Percentiles rank a stretch among this genome's conserved stretches.
Conservation (phyloP, 345 rosid genomes). For the Hypericum androsaemum region DNA sequence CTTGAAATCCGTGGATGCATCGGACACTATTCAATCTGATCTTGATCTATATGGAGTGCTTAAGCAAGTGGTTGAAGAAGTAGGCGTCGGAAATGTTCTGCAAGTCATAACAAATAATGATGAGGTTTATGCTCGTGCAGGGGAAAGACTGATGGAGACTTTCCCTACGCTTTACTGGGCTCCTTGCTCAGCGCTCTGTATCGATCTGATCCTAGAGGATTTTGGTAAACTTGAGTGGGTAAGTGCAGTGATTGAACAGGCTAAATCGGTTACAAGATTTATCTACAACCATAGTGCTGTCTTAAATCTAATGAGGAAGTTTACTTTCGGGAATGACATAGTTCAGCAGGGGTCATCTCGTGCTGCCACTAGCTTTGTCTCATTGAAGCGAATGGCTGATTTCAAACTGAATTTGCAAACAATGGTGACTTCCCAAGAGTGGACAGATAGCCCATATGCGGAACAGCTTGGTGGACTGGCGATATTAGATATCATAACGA, state of each 20-base stretch:
- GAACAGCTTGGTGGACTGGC: constrained; percentile 66
- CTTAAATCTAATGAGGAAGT: constrained; percentile 65
- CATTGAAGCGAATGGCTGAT: constrained; percentile 47
- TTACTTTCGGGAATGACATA: constrained; percentile 63
- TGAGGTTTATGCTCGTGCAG: constrained; percentile 45
- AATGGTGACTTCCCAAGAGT: constrained; percentile 81
- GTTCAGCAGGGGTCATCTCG: constrained; percentile 48
- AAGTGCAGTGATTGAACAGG: constrained; percentile 51
- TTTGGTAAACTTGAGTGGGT: constrained; percentile 62
- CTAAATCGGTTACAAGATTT: constrained; percentile 67
- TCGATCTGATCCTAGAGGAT: constrained; percentile 73
- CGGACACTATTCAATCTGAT: constrained; percentile 35
- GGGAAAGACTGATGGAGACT: constrained; percentile 50
- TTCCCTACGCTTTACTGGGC: constrained; percentile 79
- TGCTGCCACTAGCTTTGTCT: constrained; percentile 60
- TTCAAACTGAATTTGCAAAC: constrained; percentile 55
- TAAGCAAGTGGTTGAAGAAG: constrained; percentile 69
- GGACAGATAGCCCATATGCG: constrained; percentile 62
- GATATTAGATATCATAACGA: constrained; percentile 51
- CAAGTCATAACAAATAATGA: constrained; percentile 76
- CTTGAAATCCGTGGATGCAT: constrained; percentile 55
- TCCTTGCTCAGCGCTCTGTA: constrained; percentile 67
- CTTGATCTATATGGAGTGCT: constrained; percentile 50
- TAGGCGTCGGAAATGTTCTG: constrained; percentile 57
- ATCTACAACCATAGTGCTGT: constrained; percentile 61